Percentiles rank a stretch among this genome's conserved stretches.
phyloP scores from a whole-genome alignment of 2,329 filamentous ascomycete species.

The Berkeleyomyces rouxiae region DNA sequence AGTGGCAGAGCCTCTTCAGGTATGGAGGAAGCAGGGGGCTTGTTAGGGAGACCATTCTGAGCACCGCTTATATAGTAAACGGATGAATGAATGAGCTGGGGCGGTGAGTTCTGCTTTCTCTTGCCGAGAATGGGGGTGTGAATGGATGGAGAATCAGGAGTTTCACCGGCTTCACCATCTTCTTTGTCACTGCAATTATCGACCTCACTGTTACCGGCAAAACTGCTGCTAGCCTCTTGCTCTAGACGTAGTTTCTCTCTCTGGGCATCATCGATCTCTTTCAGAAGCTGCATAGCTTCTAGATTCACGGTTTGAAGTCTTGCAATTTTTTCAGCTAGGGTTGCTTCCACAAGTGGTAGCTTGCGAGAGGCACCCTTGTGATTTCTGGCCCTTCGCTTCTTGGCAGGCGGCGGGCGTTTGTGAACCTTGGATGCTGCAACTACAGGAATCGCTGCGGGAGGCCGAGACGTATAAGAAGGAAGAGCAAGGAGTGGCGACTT shows the following conservation, averaged over 20 bases:
- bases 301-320: slow-evolving; percentile 7
- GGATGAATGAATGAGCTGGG: not conserved
- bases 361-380: slow-evolving; percentile 19
- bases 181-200: not conserved
- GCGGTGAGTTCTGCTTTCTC: not conserved
- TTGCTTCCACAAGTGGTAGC: slow-evolving; percentile 18
- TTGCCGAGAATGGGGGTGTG: not conserved
- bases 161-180: not conserved
- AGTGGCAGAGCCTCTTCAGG: not conserved
- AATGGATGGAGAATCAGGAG: not conserved
- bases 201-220: not conserved
- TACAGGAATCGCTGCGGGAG: not conserved
- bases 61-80: not conserved
- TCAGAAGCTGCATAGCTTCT: slow-evolving; percentile 8
- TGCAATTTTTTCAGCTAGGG: slow-evolving; percentile 19
- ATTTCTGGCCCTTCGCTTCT: not conserved
- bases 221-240: not conserved
- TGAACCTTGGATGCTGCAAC: not conserved
- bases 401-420: not conserved
- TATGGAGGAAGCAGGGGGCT: not conserved
- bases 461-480: not conserved
- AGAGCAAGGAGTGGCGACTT: not conserved
- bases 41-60: not conserved
- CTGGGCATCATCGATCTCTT: slow-evolving; percentile 10
- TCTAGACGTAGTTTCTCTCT: slow-evolving; percentile 4